Percentiles rank a stretch among this genome's conserved stretches.
These are phyloP conservation scores for Thielaviopsis punctulata DNA, from an alignment of 2,329 filamentous ascomycete genomes.

Conservation along the genomic window DNA sequence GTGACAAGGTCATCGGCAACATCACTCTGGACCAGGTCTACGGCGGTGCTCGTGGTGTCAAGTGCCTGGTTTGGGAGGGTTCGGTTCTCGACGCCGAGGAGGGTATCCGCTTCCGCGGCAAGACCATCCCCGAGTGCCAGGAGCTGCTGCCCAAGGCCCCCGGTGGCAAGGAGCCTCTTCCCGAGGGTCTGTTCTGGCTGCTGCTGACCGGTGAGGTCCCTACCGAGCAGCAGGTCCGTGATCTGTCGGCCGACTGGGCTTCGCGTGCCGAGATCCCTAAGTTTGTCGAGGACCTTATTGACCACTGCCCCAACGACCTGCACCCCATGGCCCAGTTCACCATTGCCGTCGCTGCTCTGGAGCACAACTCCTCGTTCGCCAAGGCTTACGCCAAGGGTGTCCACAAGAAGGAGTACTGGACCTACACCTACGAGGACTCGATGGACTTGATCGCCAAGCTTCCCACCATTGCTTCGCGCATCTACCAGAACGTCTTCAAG, in stretches of 20 bases:
- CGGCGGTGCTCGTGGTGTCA: slow-evolving; percentile 97
- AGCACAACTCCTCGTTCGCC: slow-evolving; percentile 94
- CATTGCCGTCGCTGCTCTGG: slow-evolving; percentile 88
- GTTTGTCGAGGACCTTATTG: slow-evolving; percentile 98
- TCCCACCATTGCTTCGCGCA: slow-evolving; percentile 90
- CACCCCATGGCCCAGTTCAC: slow-evolving; percentile 99
- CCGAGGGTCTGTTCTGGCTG: slow-evolving; percentile 99
- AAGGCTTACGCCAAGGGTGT: slow-evolving; percentile 98
- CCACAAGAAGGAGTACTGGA: slow-evolving; percentile 99
- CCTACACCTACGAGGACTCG: slow-evolving; percentile 97
- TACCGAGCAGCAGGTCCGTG: slow-evolving; percentile 93
- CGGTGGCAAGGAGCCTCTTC: slow-evolving; percentile 89
- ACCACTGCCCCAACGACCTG: slow-evolving; percentile 96
- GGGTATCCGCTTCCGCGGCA: slow-evolving; percentile 98
- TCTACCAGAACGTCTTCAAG: slow-evolving; percentile 99
- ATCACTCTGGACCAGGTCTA: slow-evolving; percentile 99
- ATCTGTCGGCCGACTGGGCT: slow-evolving; percentile 96
- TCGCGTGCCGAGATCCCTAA: slow-evolving; percentile 93
- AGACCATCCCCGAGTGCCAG: slow-evolving; percentile 98
- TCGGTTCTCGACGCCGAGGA: slow-evolving; percentile 97
- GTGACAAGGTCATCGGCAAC: slow-evolving; percentile 89
- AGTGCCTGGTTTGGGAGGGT: slow-evolving; percentile 95
- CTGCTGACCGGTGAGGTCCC: slow-evolving; percentile 96
- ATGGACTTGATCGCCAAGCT: slow-evolving; percentile 99
- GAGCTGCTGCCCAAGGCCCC: slow-evolving; percentile 91